phyloP scores from a whole-genome alignment of 2,329 filamentous ascomycete species.

The Hymenoscyphus fructigenus region DNA sequence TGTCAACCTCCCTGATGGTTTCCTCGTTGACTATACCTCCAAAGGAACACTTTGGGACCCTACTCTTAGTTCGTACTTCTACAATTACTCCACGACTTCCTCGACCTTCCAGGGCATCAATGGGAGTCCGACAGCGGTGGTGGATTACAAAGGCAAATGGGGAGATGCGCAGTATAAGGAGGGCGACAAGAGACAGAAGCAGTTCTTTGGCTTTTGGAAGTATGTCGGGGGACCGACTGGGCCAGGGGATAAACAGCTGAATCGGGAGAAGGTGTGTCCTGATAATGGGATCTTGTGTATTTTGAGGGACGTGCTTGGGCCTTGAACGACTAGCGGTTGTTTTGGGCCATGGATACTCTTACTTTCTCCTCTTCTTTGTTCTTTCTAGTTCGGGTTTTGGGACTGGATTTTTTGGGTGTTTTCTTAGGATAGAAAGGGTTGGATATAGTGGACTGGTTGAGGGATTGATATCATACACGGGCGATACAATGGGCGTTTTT shows the following conservation, averaged over 20 bases:
- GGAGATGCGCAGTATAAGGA: slow-evolving; percentile 59
- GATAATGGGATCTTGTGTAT: slow-evolving; percentile 38
- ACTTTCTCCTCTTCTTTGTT: too few species aligned
- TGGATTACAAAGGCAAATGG: slow-evolving; percentile 59
- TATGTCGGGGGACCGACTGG: slow-evolving; percentile 60
- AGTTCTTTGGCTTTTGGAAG: slow-evolving; percentile 49
- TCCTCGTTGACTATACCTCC: slow-evolving; percentile 55
- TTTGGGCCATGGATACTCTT: too few species aligned
- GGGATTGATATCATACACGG: too few species aligned
- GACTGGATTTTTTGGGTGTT: too few species aligned
- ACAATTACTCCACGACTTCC: slow-evolving; percentile 47
- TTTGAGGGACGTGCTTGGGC: slow-evolving; percentile 27
- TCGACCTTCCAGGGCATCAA: slow-evolving; percentile 27
- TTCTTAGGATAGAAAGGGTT: too few species aligned
- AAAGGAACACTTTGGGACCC: slow-evolving; percentile 61
- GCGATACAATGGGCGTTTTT: too few species aligned
- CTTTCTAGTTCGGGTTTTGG: too few species aligned
- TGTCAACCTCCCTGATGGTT: slow-evolving; percentile 52
- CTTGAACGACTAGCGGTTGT: slow-evolving; percentile 18
- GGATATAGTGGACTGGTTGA: too few species aligned
- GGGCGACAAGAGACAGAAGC: slow-evolving; percentile 41
- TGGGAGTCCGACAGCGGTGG: slow-evolving; percentile 50
- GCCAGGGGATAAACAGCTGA: slow-evolving; percentile 57
- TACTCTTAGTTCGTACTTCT: slow-evolving; percentile 52
- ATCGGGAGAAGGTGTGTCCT: slow-evolving; percentile 56